Percentiles rank a stretch among this genome's conserved stretches.
Evolutionary conservation across 495 filamentous ascomycete genomes (phyloP).

Genomic region (Glutinoglossum americanum): DNA sequence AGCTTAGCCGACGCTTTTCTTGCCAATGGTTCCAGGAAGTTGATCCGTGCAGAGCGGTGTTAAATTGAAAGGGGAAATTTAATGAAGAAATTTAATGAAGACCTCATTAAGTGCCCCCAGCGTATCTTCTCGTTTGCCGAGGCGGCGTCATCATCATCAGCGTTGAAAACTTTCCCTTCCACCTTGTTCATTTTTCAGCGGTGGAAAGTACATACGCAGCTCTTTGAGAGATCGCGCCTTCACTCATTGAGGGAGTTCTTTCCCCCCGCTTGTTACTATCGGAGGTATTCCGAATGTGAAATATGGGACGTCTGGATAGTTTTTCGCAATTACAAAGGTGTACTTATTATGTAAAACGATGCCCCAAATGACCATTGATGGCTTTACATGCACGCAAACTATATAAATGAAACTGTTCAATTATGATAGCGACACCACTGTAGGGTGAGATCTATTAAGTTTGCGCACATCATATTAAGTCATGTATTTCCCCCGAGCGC

Average conservation of each 20-base stretch:
- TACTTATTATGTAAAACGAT: background rate
- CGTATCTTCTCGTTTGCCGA: background rate
- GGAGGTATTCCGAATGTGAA: background rate
- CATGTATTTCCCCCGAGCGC: background rate
- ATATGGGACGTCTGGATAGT: background rate
- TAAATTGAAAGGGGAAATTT: background rate
- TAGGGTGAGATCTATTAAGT: background rate
- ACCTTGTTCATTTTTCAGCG: background rate
- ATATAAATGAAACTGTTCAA: no score
- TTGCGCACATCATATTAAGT: background rate
- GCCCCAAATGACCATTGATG: no score
- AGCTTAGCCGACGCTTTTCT: background rate
- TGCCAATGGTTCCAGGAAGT: background rate
- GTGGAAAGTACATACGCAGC: no score
- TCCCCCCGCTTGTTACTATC: background rate
- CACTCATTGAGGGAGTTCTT: background rate
- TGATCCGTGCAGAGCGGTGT: background rate
- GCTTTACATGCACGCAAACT: no score
- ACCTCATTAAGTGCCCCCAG: background rate
- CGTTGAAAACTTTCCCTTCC: background rate
- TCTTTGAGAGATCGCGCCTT: background rate
- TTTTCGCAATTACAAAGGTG: background rate
- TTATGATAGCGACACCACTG: background rate
- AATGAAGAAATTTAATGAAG: background rate
- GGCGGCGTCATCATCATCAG: background rate